A percentile compares a stretch with the other conserved stretches of the same genome.
Conservation (phyloP, 805 yeast species). For the Nakazawaea ambrosiae region DNA sequence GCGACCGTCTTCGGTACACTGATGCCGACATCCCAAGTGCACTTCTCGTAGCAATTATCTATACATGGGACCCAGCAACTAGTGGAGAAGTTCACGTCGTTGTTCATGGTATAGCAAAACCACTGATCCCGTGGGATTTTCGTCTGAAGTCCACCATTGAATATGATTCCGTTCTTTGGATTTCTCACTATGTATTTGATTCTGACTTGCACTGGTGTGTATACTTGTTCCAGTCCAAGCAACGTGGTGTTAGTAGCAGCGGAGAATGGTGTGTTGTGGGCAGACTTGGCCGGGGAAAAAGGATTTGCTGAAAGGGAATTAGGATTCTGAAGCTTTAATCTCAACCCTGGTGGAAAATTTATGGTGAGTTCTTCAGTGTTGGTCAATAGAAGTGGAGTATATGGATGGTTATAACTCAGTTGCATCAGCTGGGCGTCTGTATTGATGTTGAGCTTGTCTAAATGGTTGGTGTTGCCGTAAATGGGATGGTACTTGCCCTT, state of each 20-base stretch:
- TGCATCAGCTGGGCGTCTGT: slow-evolving; percentile 15
- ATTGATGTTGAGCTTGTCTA: slow-evolving; percentile 23
- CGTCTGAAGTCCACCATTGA: slow-evolving; percentile 55
- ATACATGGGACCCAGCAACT: slow-evolving; percentile 98
- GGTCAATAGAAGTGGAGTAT: slow-evolving; percentile 18
- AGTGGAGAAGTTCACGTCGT: slow-evolving; percentile 72
- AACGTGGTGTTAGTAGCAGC: slow-evolving; percentile 20
- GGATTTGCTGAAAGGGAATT: slow-evolving; percentile 22
- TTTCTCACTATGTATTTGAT: slow-evolving; percentile 61
- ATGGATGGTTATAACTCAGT: slow-evolving; percentile 18
- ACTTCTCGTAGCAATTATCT: slow-evolving; percentile 80
- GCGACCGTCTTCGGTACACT: slow-evolving; percentile 74
- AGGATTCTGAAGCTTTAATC: slow-evolving; percentile 52
- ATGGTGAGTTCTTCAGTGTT: slow-evolving; percentile 62
- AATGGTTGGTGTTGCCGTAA: slow-evolving; percentile 37
- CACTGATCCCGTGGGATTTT: slow-evolving; percentile 43
- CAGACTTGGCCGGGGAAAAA: slow-evolving; percentile 26
- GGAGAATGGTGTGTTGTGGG: slow-evolving; percentile 24
- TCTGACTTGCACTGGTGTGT: slow-evolving; percentile 66
- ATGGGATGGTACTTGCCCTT: slow-evolving; percentile 45
- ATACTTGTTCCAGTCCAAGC: slow-evolving; percentile 38
- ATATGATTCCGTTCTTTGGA: slow-evolving; percentile 69
- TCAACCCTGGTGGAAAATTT: slow-evolving; percentile 57
- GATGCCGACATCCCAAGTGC: slow-evolving; percentile 90
- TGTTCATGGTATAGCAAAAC: slow-evolving; percentile 83